Evolutionary conservation across 257 asterid species (phyloP).

Genomic region (Misopates orontium): DNA sequence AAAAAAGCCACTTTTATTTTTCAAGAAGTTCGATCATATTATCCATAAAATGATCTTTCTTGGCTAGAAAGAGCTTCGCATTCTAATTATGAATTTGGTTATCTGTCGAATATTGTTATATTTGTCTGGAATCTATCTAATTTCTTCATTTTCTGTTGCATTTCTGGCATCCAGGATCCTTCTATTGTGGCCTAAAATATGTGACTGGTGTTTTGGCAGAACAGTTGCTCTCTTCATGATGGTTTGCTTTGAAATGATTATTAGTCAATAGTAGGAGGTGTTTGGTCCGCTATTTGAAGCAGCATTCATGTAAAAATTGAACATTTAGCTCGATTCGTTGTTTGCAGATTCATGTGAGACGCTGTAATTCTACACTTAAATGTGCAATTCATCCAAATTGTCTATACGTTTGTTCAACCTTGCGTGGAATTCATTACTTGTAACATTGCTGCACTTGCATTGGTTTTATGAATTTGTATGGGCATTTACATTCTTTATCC

Average conservation of each 20-base stretch:
- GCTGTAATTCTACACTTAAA: slow-evolving; percentile 16
- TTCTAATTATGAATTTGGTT: too few species aligned
- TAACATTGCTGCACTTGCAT: slow-evolving; percentile 11
- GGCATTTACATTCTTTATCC: too few species aligned
- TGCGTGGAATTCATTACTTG: slow-evolving; percentile 13
- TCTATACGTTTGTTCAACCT: slow-evolving; percentile 21
- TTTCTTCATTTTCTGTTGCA: not conserved
- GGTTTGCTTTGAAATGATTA: slow-evolving; percentile 21
- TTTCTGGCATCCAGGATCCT: slow-evolving; percentile 29
- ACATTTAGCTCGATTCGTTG: slow-evolving; percentile 7
- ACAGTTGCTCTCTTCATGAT: slow-evolving; percentile 2
- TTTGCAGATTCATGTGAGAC: slow-evolving; percentile 20
- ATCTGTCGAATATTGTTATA: not conserved
- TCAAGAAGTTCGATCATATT: not conserved
- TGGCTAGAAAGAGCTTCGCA: not conserved
- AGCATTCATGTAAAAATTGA: slow-evolving; percentile 6
- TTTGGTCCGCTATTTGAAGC: slow-evolving; percentile 14
- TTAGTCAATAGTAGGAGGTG: not conserved
- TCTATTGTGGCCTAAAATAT: slow-evolving; percentile 30
- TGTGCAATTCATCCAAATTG: slow-evolving; percentile 19
- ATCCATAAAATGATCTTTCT: not conserved
- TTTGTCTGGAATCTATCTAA: not conserved
- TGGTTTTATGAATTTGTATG: not conserved
- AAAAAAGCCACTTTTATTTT: not conserved
- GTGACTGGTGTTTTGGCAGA: slow-evolving; percentile 7